These are phyloP conservation scores for Catunica adiposa DNA, from an alignment of 2,329 filamentous ascomycete genomes.

Conservation along the genomic window DNA sequence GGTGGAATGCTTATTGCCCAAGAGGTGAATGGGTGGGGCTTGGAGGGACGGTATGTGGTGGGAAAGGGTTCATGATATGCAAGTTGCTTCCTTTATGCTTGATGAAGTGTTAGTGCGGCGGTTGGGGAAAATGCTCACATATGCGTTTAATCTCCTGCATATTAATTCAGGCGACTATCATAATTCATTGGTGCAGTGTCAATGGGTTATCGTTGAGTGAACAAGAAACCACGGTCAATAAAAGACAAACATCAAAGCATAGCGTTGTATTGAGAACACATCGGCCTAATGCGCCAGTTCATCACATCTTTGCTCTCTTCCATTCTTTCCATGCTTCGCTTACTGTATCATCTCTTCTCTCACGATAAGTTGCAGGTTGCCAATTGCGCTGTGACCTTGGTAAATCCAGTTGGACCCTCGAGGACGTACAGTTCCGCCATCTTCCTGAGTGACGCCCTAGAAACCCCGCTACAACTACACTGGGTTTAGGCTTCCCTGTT, in stretches of 20 bases:
- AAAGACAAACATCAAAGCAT: neutral
- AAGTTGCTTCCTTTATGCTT: neutral
- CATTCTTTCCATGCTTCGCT: neutral
- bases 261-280: no score
- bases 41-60: no score
- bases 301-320: neutral
- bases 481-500: neutral
- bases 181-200: no score
- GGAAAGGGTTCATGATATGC: no score
- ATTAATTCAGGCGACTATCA: neutral
- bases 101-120: neutral
- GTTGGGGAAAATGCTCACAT: neutral
- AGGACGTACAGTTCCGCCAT: neutral
- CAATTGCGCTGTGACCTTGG: no score
- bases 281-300: neutral
- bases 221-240: no score
- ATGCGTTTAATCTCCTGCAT: neutral
- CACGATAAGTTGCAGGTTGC: neutral
- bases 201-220: no score
- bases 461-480: neutral
- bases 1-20: no score
- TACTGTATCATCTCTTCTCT: neutral
- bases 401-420: neutral
- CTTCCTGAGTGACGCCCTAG: neutral
- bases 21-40: no score